Evolutionary conservation across 169 alveolate genomes (phyloP), one percentile per base, ranked within the genome.

Genomic region (Plasmodium blacklocki): DNA sequence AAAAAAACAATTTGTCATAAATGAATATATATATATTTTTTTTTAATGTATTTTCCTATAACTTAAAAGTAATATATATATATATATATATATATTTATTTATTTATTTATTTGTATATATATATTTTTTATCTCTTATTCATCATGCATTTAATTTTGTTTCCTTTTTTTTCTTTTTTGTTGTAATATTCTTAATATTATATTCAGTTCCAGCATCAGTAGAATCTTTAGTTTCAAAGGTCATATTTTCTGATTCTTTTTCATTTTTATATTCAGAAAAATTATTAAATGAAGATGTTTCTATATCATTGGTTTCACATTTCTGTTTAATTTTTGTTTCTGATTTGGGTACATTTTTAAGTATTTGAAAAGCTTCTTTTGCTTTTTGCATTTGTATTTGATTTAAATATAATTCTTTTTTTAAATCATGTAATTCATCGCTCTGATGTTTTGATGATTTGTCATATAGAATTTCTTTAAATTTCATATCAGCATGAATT

Each of bases 381-480:
- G 92, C 92, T 49, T 73, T 86, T 66, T 86, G 78, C 58, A 86
- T 73, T 32, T 86, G 92, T 71, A 86, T 72, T 52, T 86, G 71
- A 66, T 86, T 86, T 73, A 86, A 49, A 73, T 86, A 86, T 62
- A 86, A 73, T 72, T 86, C 92, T 63, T 86, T 70, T 39, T 86
- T 71, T 66, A 86, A 71, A 63, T 29, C 59, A n/a, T 73, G 86
- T 18, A 71, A 26, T 29, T 70, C 92, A 45, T 86, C 80, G 3
- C 71, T 60, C 43, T 86, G 67, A n/a, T 71, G 52, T 47, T 86
- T 70, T 47, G 76, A 67, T 29, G 92, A 71, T 47, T 86, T 86
- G 14, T 86, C 92, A 59, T 71, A 86, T 64, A 86, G 18, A 15
- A 86, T 67, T 72, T 86, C 92, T 72, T 86, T 86, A 66, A 86